Conservation (phyloP, 306 rosid species). For the Begonia peltatifolia region DNA sequence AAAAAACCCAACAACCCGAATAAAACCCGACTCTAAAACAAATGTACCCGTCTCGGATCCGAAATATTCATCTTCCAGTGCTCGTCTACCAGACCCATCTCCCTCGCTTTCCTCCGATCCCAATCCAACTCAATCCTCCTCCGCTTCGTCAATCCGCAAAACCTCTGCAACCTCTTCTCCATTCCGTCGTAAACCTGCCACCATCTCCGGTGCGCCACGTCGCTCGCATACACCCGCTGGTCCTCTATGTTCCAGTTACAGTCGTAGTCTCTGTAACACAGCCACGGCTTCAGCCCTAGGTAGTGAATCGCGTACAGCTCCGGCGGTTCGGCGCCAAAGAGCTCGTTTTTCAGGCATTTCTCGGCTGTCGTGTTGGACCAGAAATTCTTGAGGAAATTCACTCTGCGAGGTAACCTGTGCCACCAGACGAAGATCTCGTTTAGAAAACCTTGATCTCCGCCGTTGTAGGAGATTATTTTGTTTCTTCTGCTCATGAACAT, state of each 20-base stretch:
- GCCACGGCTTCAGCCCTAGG: slow-evolving; percentile 84
- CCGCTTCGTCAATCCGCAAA: slow-evolving; percentile 47
- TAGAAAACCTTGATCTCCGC: slow-evolving; percentile 87
- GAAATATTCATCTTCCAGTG: slow-evolving; percentile 77
- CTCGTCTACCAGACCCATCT: slow-evolving; percentile 25
- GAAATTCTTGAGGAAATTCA: slow-evolving; percentile 70
- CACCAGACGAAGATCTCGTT: slow-evolving; percentile 97
- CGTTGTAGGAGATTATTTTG: slow-evolving; percentile 67
- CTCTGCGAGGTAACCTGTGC: slow-evolving; percentile 86
- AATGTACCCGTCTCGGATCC: slow-evolving; percentile 58
- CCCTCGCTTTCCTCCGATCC: slow-evolving; percentile 47
- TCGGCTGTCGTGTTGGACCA: slow-evolving; percentile 73
- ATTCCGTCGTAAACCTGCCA: slow-evolving; percentile 62
- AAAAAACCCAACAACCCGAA: background rate
- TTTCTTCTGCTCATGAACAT: slow-evolving; percentile 33
- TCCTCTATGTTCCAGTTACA: slow-evolving; percentile 69
- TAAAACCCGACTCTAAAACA: slow-evolving; percentile 7
- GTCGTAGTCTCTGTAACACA: slow-evolving; percentile 81
- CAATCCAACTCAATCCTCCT: slow-evolving; percentile 63
- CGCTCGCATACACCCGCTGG: slow-evolving; percentile 73
- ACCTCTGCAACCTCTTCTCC: slow-evolving; percentile 33
- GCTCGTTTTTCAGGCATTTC: slow-evolving; percentile 35
- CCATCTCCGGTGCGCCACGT: slow-evolving; percentile 78
- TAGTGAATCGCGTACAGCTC: slow-evolving; percentile 61
- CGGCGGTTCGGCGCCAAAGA: slow-evolving; percentile 70